phyloP scores from a whole-genome alignment of 2,329 filamentous ascomycete species.

The Escovopsis sp. region DNA sequence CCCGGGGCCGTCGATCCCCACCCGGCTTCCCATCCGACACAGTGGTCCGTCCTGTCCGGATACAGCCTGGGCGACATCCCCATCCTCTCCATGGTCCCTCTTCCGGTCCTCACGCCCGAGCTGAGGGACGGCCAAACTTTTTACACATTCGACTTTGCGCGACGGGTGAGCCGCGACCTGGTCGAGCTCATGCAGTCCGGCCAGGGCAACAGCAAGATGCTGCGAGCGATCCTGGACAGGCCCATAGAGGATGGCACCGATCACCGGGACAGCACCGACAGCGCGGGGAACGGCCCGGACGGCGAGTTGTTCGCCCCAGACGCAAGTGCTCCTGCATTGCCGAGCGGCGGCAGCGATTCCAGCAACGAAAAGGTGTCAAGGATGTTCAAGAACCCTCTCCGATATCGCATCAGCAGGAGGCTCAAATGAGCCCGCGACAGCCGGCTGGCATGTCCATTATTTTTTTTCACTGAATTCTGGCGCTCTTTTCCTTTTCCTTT shows the following conservation, averaged over 20 bases:
- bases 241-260: neutral
- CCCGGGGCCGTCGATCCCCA: neutral
- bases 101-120: constrained; percentile 17
- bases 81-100: constrained; percentile 17
- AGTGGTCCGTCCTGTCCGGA: constrained; percentile 14
- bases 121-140: constrained; percentile 18
- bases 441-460: too few species aligned
- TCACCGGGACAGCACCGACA: neutral
- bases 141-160: constrained; percentile 17
- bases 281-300: constrained; percentile 1
- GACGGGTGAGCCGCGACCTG: constrained; percentile 16
- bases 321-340: neutral
- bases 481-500: too few species aligned
- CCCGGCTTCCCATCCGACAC: constrained; percentile 5
- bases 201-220: constrained; percentile 7
- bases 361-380: constrained; percentile 1
- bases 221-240: constrained; percentile 5
- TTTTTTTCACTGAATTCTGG: too few species aligned
- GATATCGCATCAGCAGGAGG: constrained; percentile 5
- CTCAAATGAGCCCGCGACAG: constrained; percentile 2
- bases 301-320: neutral
- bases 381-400: constrained; percentile 5
- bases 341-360: neutral
- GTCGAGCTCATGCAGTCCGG: constrained; percentile 11
- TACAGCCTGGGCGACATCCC: constrained; percentile 18